A percentile compares a stretch with the other conserved stretches of the same genome.
Conservation (phyloP, 2,329 filamentous ascomycete species). For the Colletotrichum somersetense region DNA sequence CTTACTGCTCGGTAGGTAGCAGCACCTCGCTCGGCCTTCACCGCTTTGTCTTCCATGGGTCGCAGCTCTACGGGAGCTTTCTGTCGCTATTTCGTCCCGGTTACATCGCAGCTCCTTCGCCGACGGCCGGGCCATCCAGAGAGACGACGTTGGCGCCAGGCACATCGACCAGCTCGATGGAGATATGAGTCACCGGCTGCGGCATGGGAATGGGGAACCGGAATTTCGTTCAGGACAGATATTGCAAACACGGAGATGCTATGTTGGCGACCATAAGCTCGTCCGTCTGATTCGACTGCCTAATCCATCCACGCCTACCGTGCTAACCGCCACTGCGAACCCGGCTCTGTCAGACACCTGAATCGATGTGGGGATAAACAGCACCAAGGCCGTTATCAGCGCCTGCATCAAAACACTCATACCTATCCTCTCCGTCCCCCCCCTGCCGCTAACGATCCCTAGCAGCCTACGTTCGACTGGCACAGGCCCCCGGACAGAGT, state of each 20-base stretch:
- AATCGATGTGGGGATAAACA: conserved; percentile 18
- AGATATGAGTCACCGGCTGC: not conserved
- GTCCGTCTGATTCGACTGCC: conserved; percentile 11
- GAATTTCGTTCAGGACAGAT: conserved; percentile 1
- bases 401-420: not conserved
- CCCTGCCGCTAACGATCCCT: conserved; percentile 24
- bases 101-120: not conserved
- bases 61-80: not conserved
- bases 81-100: conserved; percentile 6
- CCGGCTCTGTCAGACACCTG: conserved; percentile 7
- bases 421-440: not conserved
- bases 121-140: not conserved
- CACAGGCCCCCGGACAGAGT: conserved; percentile 16
- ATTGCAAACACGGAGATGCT: not conserved
- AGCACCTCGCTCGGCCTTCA: conserved; percentile 19
- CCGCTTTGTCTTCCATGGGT: conserved; percentile 24
- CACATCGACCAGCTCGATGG: not conserved
- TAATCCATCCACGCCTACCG: conserved; percentile 8
- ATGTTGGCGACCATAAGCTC: not conserved
- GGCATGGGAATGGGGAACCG: not conserved
- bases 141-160: not conserved
- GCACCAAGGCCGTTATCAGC: conserved; percentile 24
- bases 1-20: not conserved
- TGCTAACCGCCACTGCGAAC: conserved; percentile 19
- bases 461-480: conserved; percentile 19